Base-by-base conservation (phyloP, 2,329 filamentous ascomycete genomes). In the Chaetothyriales sp. region DNA sequence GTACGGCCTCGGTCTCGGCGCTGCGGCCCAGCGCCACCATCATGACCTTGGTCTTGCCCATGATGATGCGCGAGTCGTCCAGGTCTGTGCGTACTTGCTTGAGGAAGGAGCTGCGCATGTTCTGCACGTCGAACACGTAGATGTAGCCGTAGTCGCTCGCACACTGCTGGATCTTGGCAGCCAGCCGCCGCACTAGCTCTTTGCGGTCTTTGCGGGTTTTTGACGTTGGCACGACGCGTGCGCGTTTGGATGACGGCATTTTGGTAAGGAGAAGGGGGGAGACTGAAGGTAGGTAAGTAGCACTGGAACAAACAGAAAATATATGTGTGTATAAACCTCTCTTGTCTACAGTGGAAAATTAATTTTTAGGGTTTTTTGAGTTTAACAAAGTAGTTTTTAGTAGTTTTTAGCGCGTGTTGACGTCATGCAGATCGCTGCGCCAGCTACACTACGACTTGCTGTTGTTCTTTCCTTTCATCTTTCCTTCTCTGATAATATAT, bases 31-130 rank as follows among this genome's bases (percentile, higher is more conserved):
- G 84, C 52, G 92, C 89, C 72, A 92, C 90, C 63, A 86, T 83
- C 89, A 97, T 97, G 69, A 98, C 89, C 73, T 97, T 97, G 54
- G 90, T 97, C 76, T 97, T 98, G 73, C 90, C 92, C 71, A 95
- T 97, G 81, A 97, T 97, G 67, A 98, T 75, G 62, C 89, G 52
- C 49, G 49, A 63, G 52, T 59, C 64, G 47, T 63, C 65, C 44
- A 67, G 60, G 13, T 66, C 68, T 22, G 66, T 62, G 28, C 60
- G 53, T 40, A 68, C 64, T 4, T 66, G 65, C 57, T 70, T 70
- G 53, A 66, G 66, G 52, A 67, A 89, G 62, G 83, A 94, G 74
- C 98, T 98, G 68, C 92, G 88, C 88, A 95, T 95, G 75, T 97
- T 95, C 67, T 94, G 86, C 61, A 98, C 83, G 64, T 80, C 79